phyloP scores from a whole-genome alignment of 2,329 filamentous ascomycete genomes.

The Diaporthe batatas region DNA sequence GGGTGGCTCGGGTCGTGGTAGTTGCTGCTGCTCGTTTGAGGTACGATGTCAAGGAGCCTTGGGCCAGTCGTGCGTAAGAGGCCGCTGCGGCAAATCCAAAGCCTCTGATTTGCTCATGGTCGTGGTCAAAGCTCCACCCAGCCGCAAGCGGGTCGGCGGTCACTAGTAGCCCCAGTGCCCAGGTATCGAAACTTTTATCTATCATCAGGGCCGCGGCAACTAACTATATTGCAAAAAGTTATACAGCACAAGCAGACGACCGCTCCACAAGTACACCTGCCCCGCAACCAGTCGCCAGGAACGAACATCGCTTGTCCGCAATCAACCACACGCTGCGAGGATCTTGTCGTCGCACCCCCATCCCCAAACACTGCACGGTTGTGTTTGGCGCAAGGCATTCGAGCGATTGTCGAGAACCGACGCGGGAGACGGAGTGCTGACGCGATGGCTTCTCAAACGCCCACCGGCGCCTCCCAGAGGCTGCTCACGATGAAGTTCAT shows the following conservation, averaged over 20 bases:
- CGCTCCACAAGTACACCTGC: neutral
- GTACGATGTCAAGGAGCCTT: constrained; percentile 15
- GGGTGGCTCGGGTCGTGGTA: constrained; percentile 1
- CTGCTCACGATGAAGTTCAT: constrained; percentile 98
- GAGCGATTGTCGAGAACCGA: neutral
- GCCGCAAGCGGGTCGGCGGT: constrained; percentile 12
- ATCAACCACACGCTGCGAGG: too few relatives aligned
- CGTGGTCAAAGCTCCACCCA: constrained; percentile 22
- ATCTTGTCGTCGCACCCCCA: neutral
- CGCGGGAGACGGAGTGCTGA: constrained; percentile 5
- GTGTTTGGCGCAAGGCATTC: neutral
- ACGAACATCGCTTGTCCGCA: neutral
- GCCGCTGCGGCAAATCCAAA: constrained; percentile 9
- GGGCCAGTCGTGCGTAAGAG: constrained; percentile 21
- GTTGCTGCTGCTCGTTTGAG: constrained; percentile 6
- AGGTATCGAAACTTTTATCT: constrained; percentile 17
- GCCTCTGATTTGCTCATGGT: constrained; percentile 3
- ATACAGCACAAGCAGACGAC: neutral
- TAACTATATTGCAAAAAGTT: neutral
- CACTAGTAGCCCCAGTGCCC: constrained; percentile 2
- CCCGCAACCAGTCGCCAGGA: neutral
- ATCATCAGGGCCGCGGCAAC: too few relatives aligned
- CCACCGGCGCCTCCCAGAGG: constrained; percentile 83
- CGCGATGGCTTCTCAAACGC: constrained; percentile 65
- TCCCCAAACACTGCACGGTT: neutral